Evolutionary conservation across 805 yeast genomes (phyloP).

Genomic region (Kazachstania bromeliacearum): DNA sequence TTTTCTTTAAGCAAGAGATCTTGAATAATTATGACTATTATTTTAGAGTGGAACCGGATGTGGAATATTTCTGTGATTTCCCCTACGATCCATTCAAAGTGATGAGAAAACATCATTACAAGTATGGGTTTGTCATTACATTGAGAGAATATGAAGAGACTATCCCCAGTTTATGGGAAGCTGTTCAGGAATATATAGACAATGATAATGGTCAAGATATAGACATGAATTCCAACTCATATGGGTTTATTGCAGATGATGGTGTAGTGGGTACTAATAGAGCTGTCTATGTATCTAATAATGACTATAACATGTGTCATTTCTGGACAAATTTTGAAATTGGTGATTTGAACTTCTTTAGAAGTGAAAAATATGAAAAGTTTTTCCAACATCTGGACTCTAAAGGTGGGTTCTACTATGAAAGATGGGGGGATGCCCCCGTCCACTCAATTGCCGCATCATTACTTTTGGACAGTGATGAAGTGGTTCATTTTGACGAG

Average conservation of each 20-base stretch:
- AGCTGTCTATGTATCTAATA: slow-evolving; percentile 37
- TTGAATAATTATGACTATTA: slow-evolving; percentile 73
- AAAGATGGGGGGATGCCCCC: slow-evolving; percentile 95
- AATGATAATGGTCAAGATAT: slow-evolving; percentile 43
- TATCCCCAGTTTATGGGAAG: slow-evolving; percentile 75
- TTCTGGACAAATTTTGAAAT: slow-evolving; percentile 86
- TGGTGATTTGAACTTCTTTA: slow-evolving; percentile 60
- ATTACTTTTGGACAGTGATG: slow-evolving; percentile 45
- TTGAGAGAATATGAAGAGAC: slow-evolving; percentile 77
- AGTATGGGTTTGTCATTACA: slow-evolving; percentile 81
- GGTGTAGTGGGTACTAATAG: slow-evolving; percentile 35
- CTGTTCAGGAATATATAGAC: slow-evolving; percentile 50
- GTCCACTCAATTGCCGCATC: slow-evolving; percentile 68
- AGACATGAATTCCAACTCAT: slow-evolving; percentile 27
- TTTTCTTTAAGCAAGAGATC: slow-evolving; percentile 71
- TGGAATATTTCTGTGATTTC: slow-evolving; percentile 80
- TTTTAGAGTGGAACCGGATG: slow-evolving; percentile 93
- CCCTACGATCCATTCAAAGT: slow-evolving; percentile 74
- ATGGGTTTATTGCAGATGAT: slow-evolving; percentile 42
- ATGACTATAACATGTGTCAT: slow-evolving; percentile 70
- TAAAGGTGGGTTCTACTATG: slow-evolving; percentile 72
- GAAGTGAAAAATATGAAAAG: slow-evolving; percentile 50
- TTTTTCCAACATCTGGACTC: slow-evolving; percentile 57
- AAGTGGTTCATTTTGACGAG: slow-evolving; percentile 71
- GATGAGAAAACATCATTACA: slow-evolving; percentile 66